Percentiles rank a stretch among this genome's conserved stretches.
phyloP scores from a whole-genome alignment of 1,284 basidiomycete species.

The Rhodotorula sp. region DNA sequence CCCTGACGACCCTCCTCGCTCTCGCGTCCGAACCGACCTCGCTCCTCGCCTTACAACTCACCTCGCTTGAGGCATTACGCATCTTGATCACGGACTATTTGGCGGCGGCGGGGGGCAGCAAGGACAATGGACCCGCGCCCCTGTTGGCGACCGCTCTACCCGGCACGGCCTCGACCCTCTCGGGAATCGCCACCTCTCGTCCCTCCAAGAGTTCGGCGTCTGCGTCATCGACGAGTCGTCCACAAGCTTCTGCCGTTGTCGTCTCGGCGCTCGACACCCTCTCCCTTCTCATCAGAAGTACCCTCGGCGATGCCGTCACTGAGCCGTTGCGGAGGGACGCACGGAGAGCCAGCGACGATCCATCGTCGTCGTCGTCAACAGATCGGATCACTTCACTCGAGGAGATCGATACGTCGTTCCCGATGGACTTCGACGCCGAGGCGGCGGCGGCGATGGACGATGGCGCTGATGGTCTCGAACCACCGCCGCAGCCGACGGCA shows the following conservation, averaged over 20 bases:
- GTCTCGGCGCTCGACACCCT: slow-evolving; percentile 49
- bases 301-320: slow-evolving; percentile 20
- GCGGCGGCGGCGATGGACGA: neutral
- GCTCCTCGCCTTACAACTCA: slow-evolving; percentile 61
- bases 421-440: neutral
- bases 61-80: slow-evolving; percentile 62
- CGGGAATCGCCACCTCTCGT: slow-evolving; percentile 57
- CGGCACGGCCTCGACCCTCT: slow-evolving; percentile 55
- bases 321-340: neutral
- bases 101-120: slow-evolving; percentile 51
- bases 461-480: neutral
- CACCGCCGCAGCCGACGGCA: neutral
- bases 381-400: slow-evolving; percentile 4
- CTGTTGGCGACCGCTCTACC: slow-evolving; percentile 38
- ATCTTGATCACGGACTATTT: slow-evolving; percentile 62
- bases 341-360: too few species aligned
- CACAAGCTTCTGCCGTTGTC: slow-evolving; percentile 32
- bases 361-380: too few species aligned
- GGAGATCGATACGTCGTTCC: slow-evolving; percentile 33
- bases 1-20: slow-evolving; percentile 66
- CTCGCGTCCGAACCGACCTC: slow-evolving; percentile 56
- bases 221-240: slow-evolving; percentile 16
- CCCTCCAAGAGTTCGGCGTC: slow-evolving; percentile 46
- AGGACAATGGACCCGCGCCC: slow-evolving; percentile 43
- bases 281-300: slow-evolving; percentile 43